Base-by-base conservation (phyloP, 2,329 filamentous ascomycete species). In the Exophiala dermatitidis region DNA sequence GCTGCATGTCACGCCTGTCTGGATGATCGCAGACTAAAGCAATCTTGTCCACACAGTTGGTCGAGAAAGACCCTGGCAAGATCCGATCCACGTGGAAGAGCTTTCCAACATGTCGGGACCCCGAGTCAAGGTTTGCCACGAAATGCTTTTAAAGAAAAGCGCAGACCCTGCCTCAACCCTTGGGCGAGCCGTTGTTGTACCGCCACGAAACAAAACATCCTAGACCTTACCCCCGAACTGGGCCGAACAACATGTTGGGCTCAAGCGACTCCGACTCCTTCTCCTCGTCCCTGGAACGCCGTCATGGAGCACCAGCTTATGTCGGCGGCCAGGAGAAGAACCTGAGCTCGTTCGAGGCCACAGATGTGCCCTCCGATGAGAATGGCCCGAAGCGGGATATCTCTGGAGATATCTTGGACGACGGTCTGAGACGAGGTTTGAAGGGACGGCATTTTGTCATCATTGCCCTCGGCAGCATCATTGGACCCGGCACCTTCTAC, bases 401-500 rank as follows among this genome's bases (percentile, higher is more conserved):
- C 5, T 48, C 45, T 10, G 45, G 50, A 7, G 38, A 44, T 31
- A 10, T 48, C 37, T 26, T 53, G 2, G 50, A 44, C 37, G 30
- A 53, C n/a, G 37, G 45, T 1, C 40, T 49, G 7, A 10, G 46
- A 10, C 6, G 42, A 45, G 42, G 28, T 5, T n/a, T 45, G 42
- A 32, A 32, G 29, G 42, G 42, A 3, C 4, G 42, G 26, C 42
- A 45, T 32, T 32, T 45, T 45, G 28, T 32, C 29, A 31, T 45
- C 6, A 45, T 45, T 10, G 28, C 44, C 4, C 32, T 46, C 4
- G 44, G 10, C 7, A 46, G 44, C n/a, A 29, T 46, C 44, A 46
- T 46, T 26, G 70, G 72, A 45, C 77, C 75, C 1, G 74, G 74
- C 56, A 66, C 77, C 1, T 79, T 79, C 61, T 68, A 79, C 28